Conservation (phyloP, 768 basidiomycete species). For the Russula abietina region DNA sequence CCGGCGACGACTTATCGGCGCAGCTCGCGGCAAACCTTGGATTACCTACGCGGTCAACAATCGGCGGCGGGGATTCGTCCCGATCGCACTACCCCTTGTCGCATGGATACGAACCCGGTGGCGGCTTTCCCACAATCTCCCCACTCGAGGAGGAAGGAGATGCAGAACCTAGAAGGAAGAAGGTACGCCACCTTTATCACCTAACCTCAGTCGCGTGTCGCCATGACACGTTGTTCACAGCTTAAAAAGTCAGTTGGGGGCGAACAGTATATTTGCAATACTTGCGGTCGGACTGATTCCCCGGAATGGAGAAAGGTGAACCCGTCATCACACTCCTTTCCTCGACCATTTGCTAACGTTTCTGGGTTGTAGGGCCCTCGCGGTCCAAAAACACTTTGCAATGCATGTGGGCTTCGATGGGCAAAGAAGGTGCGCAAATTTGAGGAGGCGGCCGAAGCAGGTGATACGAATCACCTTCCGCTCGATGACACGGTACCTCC, state of each 20-base stretch:
- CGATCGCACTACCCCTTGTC: conserved; percentile 13
- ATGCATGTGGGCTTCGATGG: conserved; percentile 93
- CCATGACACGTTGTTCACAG: conserved; percentile 14
- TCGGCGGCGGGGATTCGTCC: conserved; percentile 7
- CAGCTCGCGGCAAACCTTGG: conserved; percentile 15
- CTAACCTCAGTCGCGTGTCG: not conserved
- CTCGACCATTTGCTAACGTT: not conserved
- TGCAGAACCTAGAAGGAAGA: conserved; percentile 55
- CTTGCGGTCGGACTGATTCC: conserved; percentile 91
- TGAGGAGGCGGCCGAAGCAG: conserved; percentile 32
- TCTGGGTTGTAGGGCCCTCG: conserved; percentile 60
- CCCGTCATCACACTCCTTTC: not conserved
- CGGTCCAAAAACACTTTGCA: conserved; percentile 97
- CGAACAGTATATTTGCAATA: conserved; percentile 82
- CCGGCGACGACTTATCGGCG: conserved; percentile 16
- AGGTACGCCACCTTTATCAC: conserved; percentile 36
- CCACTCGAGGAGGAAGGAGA: conserved; percentile 44
- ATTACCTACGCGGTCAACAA: conserved; percentile 6
- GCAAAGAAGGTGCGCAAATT: conserved; percentile 63
- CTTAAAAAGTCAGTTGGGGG: conserved; percentile 38
- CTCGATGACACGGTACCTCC: conserved; percentile 23
- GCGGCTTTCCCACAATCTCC: conserved; percentile 3
- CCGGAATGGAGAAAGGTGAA: conserved; percentile 93
- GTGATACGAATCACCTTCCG: conserved; percentile 25
- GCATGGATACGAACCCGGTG: conserved; percentile 16